Conservation (phyloP, 179 eudicot species). For the Vitellaria paradoxa region DNA sequence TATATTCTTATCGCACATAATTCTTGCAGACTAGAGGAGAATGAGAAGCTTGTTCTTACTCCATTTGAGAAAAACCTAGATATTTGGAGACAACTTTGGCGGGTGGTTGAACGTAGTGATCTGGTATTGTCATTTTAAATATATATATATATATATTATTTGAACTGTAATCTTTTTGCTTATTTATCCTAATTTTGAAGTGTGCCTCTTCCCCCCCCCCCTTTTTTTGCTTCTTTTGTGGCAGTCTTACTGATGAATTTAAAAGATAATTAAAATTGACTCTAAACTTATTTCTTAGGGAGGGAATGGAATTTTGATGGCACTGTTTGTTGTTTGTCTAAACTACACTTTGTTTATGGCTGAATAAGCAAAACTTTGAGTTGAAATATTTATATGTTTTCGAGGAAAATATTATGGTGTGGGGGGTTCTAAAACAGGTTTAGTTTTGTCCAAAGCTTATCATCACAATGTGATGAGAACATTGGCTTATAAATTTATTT, state of each 20-base stretch:
- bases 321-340: not conserved
- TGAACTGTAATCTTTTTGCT: conserved; percentile 6
- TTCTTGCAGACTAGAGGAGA: conserved; percentile 72
- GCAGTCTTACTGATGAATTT: not conserved
- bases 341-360: not conserved
- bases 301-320: not conserved
- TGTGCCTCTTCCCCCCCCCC: not conserved
- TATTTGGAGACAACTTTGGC: conserved; percentile 99
- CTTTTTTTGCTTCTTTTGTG: not conserved
- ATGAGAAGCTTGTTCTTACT: conserved; percentile 91
- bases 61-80: conserved; percentile 98
- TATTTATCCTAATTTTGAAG: not conserved
- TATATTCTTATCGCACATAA: not conserved
- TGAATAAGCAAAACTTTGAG: not conserved
- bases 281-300: not conserved
- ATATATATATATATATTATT: too few relatives aligned
- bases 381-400: not conserved
- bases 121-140: conserved; percentile 56
- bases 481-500: too few relatives aligned
- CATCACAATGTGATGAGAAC: not conserved
- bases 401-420: not conserved
- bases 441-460: not conserved
- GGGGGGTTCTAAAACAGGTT: not conserved
- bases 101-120: conserved; percentile 97
- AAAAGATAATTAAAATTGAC: not conserved